These are phyloP conservation scores for Tuber calosporum DNA, from an alignment of 495 filamentous ascomycete genomes.

Conservation along the genomic window DNA sequence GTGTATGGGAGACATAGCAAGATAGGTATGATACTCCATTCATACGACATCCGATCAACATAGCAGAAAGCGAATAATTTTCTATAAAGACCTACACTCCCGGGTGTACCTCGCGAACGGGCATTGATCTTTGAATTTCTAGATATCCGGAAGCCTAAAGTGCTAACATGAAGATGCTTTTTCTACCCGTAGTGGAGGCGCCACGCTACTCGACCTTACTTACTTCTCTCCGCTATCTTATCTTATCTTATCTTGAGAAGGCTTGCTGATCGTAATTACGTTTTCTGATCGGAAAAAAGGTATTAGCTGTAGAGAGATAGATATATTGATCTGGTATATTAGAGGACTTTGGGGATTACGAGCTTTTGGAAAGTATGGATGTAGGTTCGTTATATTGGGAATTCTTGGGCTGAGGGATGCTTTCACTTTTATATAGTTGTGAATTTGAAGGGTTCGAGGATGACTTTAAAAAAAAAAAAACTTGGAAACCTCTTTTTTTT, in stretches of 20 bases:
- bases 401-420: too few species aligned
- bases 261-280: not conserved
- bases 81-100: not conserved
- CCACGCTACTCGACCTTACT: not conserved
- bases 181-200: not conserved
- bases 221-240: not conserved
- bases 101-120: not conserved
- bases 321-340: not conserved
- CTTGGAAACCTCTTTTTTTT: not conserved
- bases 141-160: not conserved
- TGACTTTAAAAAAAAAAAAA: not conserved
- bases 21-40: not conserved
- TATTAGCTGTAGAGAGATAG: not conserved
- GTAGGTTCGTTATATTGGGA: not conserved
- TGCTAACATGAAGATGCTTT: not conserved
- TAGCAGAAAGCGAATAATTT: not conserved
- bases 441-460: not conserved
- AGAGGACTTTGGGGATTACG: not conserved
- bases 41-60: not conserved
- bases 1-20: not conserved
- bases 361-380: not conserved
- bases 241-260: not conserved
- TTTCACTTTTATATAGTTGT: too few species aligned
- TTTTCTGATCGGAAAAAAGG: not conserved
- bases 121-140: not conserved